A percentile compares a stretch with the other conserved stretches of the same genome.
phyloP scores from a whole-genome alignment of 305 asterid species.

The Solanum hybrid region DNA sequence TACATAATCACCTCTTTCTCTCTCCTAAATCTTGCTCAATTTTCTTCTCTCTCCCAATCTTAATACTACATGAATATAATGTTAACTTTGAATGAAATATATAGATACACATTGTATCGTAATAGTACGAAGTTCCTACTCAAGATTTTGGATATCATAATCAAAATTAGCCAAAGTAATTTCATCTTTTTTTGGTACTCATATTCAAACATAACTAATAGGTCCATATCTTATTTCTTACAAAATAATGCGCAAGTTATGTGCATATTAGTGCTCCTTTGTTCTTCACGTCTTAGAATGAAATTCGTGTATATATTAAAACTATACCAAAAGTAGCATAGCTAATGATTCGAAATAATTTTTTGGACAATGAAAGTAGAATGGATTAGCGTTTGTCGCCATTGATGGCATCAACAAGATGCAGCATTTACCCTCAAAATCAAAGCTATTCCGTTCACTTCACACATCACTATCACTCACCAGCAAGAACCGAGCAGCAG shows the following conservation, averaged over 20 bases:
- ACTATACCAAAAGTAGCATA: no score
- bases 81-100: no score
- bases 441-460: constrained; percentile 7
- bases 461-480: neutral
- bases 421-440: constrained; percentile 14
- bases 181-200: neutral
- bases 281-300: neutral
- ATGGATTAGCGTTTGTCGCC: neutral
- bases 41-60: no score
- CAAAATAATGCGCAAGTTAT: neutral
- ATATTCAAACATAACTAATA: neutral
- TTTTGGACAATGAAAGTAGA: neutral
- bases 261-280: neutral
- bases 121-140: neutral
- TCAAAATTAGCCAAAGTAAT: neutral
- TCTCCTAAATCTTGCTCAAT: no score
- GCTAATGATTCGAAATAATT: neutral
- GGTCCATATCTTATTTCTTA: neutral
- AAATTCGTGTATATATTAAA: no score
- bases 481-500: constrained; percentile 39
- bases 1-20: no score
- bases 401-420: constrained; percentile 8
- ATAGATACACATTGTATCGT: no score
- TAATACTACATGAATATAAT: no score
- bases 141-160: neutral